A percentile compares a stretch with the other conserved stretches of the same genome.
These are phyloP conservation scores for Aplosporella prunicola DNA, from an alignment of 2,329 filamentous ascomycete species.

Conservation along the genomic window DNA sequence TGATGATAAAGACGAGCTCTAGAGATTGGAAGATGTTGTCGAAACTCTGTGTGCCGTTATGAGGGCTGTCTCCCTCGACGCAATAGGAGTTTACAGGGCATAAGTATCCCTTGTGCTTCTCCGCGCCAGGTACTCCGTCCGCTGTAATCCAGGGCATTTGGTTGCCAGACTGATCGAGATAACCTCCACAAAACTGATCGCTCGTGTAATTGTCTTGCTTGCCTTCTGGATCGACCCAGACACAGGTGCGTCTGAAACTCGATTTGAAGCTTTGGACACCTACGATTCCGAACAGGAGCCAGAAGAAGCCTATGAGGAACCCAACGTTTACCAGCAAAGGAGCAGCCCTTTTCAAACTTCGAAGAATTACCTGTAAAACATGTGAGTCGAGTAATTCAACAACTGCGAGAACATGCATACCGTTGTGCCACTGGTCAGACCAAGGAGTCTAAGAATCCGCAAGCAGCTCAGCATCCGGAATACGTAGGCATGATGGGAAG, in stretches of 20 bases:
- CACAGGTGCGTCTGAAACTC: constrained; percentile 40
- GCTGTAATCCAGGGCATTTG: constrained; percentile 58
- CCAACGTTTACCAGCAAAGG: constrained; percentile 86
- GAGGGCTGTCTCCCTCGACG: constrained; percentile 69
- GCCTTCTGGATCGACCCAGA: constrained; percentile 43
- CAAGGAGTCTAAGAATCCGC: constrained; percentile 81
- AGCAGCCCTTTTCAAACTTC: constrained; percentile 90
- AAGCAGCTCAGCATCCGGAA: constrained; percentile 96
- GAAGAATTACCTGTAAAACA: constrained; percentile 70
- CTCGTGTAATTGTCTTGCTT: constrained; percentile 47
- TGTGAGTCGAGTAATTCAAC: constrained; percentile 8
- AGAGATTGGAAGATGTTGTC: constrained; percentile 90
- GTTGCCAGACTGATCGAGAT: constrained; percentile 50
- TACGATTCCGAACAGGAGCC: constrained; percentile 93
- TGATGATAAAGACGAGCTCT: constrained; percentile 93
- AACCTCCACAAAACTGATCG: constrained; percentile 78
- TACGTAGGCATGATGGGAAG: constrained; percentile 64
- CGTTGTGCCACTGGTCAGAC: constrained; percentile 85
- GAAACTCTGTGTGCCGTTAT: constrained; percentile 79
- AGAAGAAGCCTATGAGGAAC: constrained; percentile 93
- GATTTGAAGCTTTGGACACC: constrained; percentile 84
- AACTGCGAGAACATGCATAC: constrained; percentile 42
- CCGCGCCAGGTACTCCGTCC: constrained; percentile 43
- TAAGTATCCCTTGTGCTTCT: constrained; percentile 68
- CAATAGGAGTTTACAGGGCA: constrained; percentile 80